Base-by-base conservation (phyloP, 768 basidiomycete species). In the Pholiota molesta region DNA sequence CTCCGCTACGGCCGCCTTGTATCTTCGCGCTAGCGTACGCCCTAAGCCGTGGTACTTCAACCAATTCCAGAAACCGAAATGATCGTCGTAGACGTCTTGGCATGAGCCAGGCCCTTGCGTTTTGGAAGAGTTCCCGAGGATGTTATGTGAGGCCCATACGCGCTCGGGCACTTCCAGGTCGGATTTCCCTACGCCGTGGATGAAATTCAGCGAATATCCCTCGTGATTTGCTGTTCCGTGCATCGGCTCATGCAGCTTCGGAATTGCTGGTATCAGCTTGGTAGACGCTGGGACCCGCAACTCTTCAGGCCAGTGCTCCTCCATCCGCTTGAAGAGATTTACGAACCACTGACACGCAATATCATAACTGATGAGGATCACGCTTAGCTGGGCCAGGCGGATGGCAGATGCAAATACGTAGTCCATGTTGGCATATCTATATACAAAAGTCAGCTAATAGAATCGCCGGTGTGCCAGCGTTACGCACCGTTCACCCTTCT, bases 161-260 rank as follows among this genome's bases (percentile, higher is more conserved):
- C 69, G 63, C 45, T 81, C 78, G 0, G 73, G 70, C 0, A 61
- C 71, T 55, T 81, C 76, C 0, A 75, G 67, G 59, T 77, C 75
- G 1, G 71, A 69, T 0, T 68, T 61, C 2, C 73, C 76, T 23
- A 67, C 63, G 3, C 72, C 68, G 1, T 40, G 55, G 6, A 66
- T 42, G 31, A 63, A 69, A 53, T 75, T 76, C 57, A 75, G 61
- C 0, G 70, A 76, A 52, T 44, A 76, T 2, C 21, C 35, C 5
- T 66, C 57, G 19, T 73, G 73, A 40, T 42, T 42, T 8, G 7
- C 65, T 62, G 6, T 52, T 55, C 3, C 60, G 61, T 78, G 77
- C 6, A 66, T 69, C 19, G 57, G 58, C 9, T 71, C 49, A 61
- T 77, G 76, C 9, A 74, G 65, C 53, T 77, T 77, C 5, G 72